Conservation (phyloP, 2,329 filamentous ascomycete genomes). For the Ophiocordyceps camponoti-rufipedis region DNA sequence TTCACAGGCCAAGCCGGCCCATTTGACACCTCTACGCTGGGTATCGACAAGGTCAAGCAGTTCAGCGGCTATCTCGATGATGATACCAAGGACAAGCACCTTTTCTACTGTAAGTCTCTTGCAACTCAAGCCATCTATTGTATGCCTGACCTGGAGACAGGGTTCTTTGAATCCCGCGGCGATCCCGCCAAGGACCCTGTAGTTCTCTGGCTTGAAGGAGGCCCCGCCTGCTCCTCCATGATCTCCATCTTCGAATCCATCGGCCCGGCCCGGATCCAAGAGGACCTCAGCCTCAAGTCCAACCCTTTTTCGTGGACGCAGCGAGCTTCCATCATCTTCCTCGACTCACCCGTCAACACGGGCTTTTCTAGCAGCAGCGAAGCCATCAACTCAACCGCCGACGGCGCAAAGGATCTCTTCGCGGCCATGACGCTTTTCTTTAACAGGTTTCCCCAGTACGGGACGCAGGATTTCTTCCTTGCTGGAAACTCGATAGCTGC, state of each 20-base stretch:
- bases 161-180: constrained; percentile 98
- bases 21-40: neutral
- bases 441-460: constrained; percentile 91
- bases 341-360: constrained; percentile 95
- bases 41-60: neutral
- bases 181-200: constrained; percentile 93
- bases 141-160: constrained; percentile 21
- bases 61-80: neutral
- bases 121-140: too few relatives aligned
- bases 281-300: constrained; percentile 62
- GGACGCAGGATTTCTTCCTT: constrained; percentile 90
- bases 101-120: neutral
- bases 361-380: constrained; percentile 91
- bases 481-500: constrained; percentile 86
- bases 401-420: constrained; percentile 92
- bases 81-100: neutral
- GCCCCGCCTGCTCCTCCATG: constrained; percentile 86
- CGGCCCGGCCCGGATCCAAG: constrained; percentile 66
- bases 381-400: constrained; percentile 76
- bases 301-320: constrained; percentile 90
- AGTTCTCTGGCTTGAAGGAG: constrained; percentile 84
- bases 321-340: constrained; percentile 96
- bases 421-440: constrained; percentile 94
- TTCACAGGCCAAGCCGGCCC: too few relatives aligned
- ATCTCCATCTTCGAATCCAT: constrained; percentile 95